Evolutionary conservation across 805 yeast genomes (phyloP).

Genomic region (Yarrowia divulgata): DNA sequence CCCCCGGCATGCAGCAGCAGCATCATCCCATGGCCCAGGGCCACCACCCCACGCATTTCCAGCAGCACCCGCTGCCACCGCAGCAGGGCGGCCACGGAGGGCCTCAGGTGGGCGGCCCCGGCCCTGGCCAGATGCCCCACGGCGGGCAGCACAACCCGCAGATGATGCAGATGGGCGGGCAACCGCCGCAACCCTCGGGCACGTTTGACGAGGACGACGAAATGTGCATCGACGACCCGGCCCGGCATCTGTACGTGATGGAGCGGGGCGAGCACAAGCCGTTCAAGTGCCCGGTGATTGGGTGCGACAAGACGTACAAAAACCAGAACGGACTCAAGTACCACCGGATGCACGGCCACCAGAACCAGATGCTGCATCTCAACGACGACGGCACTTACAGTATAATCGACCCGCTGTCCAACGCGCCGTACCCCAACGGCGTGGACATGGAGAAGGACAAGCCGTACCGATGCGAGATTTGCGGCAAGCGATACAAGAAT

Average conservation of each 20-base stretch:
- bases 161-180: slow-evolving; percentile 29
- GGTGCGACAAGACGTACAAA: slow-evolving; percentile 96
- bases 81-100: neutral
- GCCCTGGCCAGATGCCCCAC: neutral
- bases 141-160: slow-evolving; percentile 31
- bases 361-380: slow-evolving; percentile 87
- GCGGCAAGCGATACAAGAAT: slow-evolving; percentile 96
- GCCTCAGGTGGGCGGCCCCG: too few species aligned
- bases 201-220: slow-evolving; percentile 61
- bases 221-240: slow-evolving; percentile 95
- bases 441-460: slow-evolving; percentile 92
- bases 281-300: slow-evolving; percentile 96
- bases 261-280: slow-evolving; percentile 94
- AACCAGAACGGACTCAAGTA: slow-evolving; percentile 97
- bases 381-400: slow-evolving; percentile 93
- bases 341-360: slow-evolving; percentile 96
- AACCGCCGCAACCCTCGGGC: slow-evolving; percentile 49
- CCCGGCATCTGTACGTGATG: slow-evolving; percentile 89
- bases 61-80: slow-evolving; percentile 29
- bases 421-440: slow-evolving; percentile 90
- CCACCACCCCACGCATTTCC: slow-evolving; percentile 38
- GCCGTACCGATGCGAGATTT: slow-evolving; percentile 97
- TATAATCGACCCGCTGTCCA: slow-evolving; percentile 82
- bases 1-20: slow-evolving; percentile 35
- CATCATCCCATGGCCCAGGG: slow-evolving; percentile 35